Base-by-base conservation (phyloP, 2,329 filamentous ascomycete species). In the Fusarium sublunatum region DNA sequence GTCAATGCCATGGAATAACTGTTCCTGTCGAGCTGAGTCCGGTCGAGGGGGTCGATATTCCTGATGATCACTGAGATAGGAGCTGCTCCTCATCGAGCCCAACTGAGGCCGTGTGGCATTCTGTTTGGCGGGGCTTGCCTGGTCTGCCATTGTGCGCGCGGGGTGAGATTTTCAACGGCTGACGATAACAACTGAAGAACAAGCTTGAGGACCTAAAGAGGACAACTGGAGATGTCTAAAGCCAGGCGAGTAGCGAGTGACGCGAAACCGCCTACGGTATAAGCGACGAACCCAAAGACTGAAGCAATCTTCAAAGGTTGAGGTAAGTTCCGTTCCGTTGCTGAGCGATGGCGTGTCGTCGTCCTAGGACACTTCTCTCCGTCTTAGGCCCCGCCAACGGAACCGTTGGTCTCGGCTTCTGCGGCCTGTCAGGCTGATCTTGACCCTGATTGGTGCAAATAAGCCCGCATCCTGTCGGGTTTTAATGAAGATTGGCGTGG, bases 61-160 rank as follows among this genome's bases (percentile, higher is more conserved):
- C 73, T 88, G 86, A 69, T 88, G 84, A 65, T 88, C 86, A 72
- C 82, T 81, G 53, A 88, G 78, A 70, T 86, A 88, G 12, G 86
- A 88, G 73, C 82, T 84, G 77, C 83, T 87, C 70, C 86, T 82
- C 82, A 83, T 84, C 49, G 77, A 74, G 50, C 76, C 77, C 66
- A 85, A 75, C 71, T 83, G 81, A 51, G 83, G 83, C 42, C 82
- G 80, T 67, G 73, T 67, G 46, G 75, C 72, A 64, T 63, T 68
- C 56, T 71, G 73, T 65, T 72, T 75, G 56, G 73, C 54, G 67
- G 72, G 67, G 62, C 57, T 70, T 19, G 67, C 61, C 49, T 68
- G 38, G 46, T 77, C 74, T 67, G 74, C 62, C 76, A 77, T 78
- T 64, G 42, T 67, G 59, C 26, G 61, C 53, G 61, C 53, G 60